Base-by-base conservation (phyloP, 345 rosid species). In the Corymbia maculata region DNA sequence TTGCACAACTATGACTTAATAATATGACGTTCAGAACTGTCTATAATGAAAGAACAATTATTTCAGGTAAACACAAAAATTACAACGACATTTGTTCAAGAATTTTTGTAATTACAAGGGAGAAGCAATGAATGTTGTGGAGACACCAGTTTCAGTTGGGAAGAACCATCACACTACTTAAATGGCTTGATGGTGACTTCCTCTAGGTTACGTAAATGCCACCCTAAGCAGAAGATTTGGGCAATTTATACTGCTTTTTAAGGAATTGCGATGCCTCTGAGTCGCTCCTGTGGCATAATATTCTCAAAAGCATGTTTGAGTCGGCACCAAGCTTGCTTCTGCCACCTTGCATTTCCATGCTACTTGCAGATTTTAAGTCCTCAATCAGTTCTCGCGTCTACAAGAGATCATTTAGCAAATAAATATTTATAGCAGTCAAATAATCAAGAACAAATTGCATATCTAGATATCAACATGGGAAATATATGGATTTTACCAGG, bases 211-310 rank as follows among this genome's bases (percentile, higher is more conserved):
- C 7, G 13, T 17, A 42, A 70, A 70, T 36, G 80, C 80, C 26
- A 70, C 21, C 44, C 61, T 92, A 94, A 15, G 91, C 93, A 11
- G 93, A 91, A 89, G 99, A 96, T 86, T 92, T 97, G 66, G 99
- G 99, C 89, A 98, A 94, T 90, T 94, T 96, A 94, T 95, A 97
- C 92, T 98, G 98, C 88, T 96, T 98, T 93, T 97, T 98, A 28
- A 98, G 95, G 93, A 96, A 98, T 85, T 94, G 95, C 51, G 99
- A 94, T 51, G 99, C 98, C 88, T 98, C 99, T 47, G 98, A 90
- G 88, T 97, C 99, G 51, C 92, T 92, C 89, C 99, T 92, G 91
- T 98, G 99, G 88, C 99, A 98, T 88, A 98, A 88, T 91, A 98
- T 92, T 92, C 99, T 93, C 87, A 98, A 87, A 59, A 97, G 85